A percentile compares a stretch with the other conserved stretches of the same genome.
Evolutionary conservation across 2,329 filamentous ascomycete species (phyloP).

Genomic region (Neurospora sp.): DNA sequence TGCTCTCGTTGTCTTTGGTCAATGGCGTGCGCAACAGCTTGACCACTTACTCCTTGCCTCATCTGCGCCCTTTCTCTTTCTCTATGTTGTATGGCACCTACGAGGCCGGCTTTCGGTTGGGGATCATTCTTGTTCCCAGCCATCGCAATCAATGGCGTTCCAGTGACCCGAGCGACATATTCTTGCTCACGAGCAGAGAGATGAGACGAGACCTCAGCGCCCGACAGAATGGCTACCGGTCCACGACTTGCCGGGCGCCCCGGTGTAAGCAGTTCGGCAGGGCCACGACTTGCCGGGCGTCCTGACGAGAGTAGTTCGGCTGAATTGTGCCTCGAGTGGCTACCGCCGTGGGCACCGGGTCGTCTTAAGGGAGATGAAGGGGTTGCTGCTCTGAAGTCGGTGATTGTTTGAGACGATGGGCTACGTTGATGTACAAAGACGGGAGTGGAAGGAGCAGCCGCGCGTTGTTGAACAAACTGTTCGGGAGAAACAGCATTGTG

Average conservation of each 20-base stretch:
- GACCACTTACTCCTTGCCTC: conserved; percentile 57
- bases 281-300: conserved; percentile 40
- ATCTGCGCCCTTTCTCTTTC: conserved; percentile 68
- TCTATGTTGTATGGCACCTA: conserved; percentile 69
- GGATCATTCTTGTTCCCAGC: conserved; percentile 40
- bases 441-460: conserved; percentile 44
- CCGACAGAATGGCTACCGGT: conserved; percentile 39
- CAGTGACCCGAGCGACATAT: conserved; percentile 74
- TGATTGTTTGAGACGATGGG: conserved; percentile 41
- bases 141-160: conserved; percentile 64
- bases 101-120: conserved; percentile 48
- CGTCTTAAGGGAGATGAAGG: conserved; percentile 34
- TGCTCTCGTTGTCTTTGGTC: conserved; percentile 46
- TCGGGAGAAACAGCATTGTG: conserved; percentile 59
- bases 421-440: conserved; percentile 51
- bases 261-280: conserved; percentile 32
- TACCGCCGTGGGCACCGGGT: conserved; percentile 29
- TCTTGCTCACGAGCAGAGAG: conserved; percentile 85
- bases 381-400: conserved; percentile 28
- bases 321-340: conserved; percentile 38
- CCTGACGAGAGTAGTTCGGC: conserved; percentile 30
- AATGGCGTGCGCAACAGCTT: conserved; percentile 65
- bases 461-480: conserved; percentile 74
- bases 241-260: conserved; percentile 48
- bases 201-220: conserved; percentile 35